Evolutionary conservation across 495 filamentous ascomycete genomes (phyloP).

Genomic region (Talaromyces stipitatus): DNA sequence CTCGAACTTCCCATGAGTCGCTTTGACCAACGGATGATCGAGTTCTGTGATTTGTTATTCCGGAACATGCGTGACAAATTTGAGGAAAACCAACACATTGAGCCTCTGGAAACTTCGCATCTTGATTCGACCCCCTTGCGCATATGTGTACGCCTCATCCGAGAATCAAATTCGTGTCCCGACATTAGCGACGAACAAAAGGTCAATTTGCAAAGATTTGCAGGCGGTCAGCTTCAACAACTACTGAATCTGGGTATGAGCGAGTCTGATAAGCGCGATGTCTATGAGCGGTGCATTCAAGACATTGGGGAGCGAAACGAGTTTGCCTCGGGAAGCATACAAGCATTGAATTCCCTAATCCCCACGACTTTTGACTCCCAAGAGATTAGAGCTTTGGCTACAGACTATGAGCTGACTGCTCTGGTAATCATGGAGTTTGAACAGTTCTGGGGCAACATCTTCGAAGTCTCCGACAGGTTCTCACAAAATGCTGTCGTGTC

Average conservation of each 20-base stretch:
- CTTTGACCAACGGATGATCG: constrained; percentile 47
- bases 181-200: constrained; percentile 33
- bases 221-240: constrained; percentile 42
- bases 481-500: constrained; percentile 33
- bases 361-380: constrained; percentile 30
- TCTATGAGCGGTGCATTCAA: constrained; percentile 49
- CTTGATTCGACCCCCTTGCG: constrained; percentile 30
- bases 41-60: constrained; percentile 36
- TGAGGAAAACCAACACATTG: constrained; percentile 10
- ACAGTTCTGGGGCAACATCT: constrained; percentile 33
- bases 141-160: constrained; percentile 61
- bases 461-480: constrained; percentile 26
- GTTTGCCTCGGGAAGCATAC: constrained; percentile 62
- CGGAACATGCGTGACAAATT: constrained; percentile 26
- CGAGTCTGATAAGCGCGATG: constrained; percentile 39
- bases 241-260: constrained; percentile 45
- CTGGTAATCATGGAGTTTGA: constrained; percentile 45
- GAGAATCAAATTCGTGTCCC: constrained; percentile 45
- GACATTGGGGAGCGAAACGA: constrained; percentile 50
- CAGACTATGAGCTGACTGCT: constrained; percentile 43
- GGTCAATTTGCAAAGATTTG: constrained; percentile 48
- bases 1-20: constrained; percentile 56
- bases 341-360: constrained; percentile 55
- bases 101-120: constrained; percentile 14
- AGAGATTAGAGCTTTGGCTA: constrained; percentile 44